Base-by-base conservation (phyloP, 371 early-diverging fungal species). In the Mucor saturninus region DNA sequence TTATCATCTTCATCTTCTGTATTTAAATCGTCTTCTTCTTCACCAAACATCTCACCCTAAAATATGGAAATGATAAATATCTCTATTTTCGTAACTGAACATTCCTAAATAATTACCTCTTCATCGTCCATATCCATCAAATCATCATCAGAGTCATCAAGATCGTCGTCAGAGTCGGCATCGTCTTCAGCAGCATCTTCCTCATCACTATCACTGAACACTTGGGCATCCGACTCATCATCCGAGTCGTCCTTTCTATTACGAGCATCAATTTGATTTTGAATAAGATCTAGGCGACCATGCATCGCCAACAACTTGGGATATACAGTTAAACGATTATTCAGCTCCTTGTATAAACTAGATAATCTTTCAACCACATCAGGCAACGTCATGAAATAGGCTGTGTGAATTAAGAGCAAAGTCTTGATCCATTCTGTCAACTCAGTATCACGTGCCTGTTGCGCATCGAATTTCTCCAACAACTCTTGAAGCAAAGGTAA, bases 231-330 rank as follows among this genome's bases (percentile, higher is more conserved):
- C 0, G 60, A 65, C 8, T 75, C 79, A 0, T 72, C 74, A 0
- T 69, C 76, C 0, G 75, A 75, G 5, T 64, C 72, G 0, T 79
- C 83, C 48, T 65, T 73, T 51, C 71, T 71, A 48, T 68, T 71
- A 54, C 85, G 79, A 68, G 83, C 69, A 56, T 82, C 82, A 55
- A 88, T 83, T 75, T 91, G 91, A 39, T 73, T 76, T 70, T 85
- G 79, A 4, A 90, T 81, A 74, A 93, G 70, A 50, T 91, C 92
- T 29, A 93, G 75, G 13, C 92, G 82, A 21, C 93, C 93, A 39
- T 77, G 77, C 56, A 93, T 77, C 45, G 82, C 76, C 37, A 87
- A 61, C 58, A 91, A 62, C 68, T 86, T 85, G 29, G 78, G 71
- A 67, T 83, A 87, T 14, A 78, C 80, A 9, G 69, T 67, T 8